Evolutionary conservation across 257 asterid genomes (phyloP), one percentile per base, ranked within the genome.

Genomic region (Ballota nigra): DNA sequence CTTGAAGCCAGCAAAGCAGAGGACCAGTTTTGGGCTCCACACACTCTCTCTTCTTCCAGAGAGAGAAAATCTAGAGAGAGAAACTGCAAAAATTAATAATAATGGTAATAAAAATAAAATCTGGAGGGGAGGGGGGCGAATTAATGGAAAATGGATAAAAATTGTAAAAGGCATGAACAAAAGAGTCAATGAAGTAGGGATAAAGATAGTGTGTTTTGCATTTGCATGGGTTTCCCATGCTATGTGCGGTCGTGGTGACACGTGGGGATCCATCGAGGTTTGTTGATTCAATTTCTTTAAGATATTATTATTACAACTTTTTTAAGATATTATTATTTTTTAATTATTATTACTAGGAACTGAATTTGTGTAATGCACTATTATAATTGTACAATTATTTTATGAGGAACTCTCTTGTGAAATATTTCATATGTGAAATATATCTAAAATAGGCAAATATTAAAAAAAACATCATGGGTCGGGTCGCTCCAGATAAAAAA

Each of bases 21-120:
- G 88, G 89, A 81, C 91, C 88, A 86, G 77, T 45, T 61, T 63
- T 65, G 94, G 98, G 55, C 55, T 47, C 55, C 55, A 47, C 55
- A 47, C 55, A 47, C 55, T n/a, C 55, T n/a, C 55, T 47, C 52
- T 45, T 47, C 10, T 45, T 47, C 3, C 22, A n/a, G 55, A 47
- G 10, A 47, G 55, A 47, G 98, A 78, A 69, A 77, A 76, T 79
- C 73, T 74, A 79, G 79, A 78, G 79, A 74, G 82, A 78, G 71
- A 75, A 69, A 66, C 68, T n/a, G n/a, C n/a, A n/a, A n/a, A n/a
- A n/a, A n/a, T n/a, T n/a, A 7, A n/a, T 41, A 3, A 18, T 3
- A 71, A 51, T 63, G 33, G 4, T 0, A 15, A 4, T 0, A 15
- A 18, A 49, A 66, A 6, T 6, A 31, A 49, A 47, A 33, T 33